Percentiles rank a stretch among this genome's conserved stretches.
Conservation (phyloP, 257 asterid genomes). For the Solanum bulbocastanum region DNA sequence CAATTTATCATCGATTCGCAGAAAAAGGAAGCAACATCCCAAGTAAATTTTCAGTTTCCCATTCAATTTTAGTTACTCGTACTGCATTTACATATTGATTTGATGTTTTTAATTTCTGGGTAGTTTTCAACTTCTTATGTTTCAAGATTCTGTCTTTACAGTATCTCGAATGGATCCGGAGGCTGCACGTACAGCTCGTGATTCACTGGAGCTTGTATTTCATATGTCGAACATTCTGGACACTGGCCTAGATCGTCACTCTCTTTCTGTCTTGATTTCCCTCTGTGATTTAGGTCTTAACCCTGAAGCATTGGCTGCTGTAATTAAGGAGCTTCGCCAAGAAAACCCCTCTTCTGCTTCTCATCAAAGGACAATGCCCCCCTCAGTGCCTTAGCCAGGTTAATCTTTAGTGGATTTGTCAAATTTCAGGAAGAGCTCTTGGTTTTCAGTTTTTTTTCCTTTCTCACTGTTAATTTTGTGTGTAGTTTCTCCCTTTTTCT, state of each 20-base stretch:
- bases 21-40: not conserved
- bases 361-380: not conserved
- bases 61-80: not conserved
- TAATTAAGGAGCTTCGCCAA: conserved; percentile 62
- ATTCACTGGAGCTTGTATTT: conserved; percentile 61
- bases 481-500: not conserved
- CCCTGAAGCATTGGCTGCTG: conserved; percentile 73
- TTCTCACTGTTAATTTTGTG: not conserved
- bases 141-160: not conserved
- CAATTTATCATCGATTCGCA: not conserved
- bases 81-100: not conserved
- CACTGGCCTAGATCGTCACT: conserved; percentile 81
- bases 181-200: conserved; percentile 67
- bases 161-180: conserved; percentile 43
- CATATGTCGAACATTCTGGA: conserved; percentile 82
- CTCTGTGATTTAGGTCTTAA: conserved; percentile 71
- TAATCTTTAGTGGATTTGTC: not conserved
- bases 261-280: conserved; percentile 61
- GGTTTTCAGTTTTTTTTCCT: not conserved
- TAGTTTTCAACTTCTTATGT: not conserved
- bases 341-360: conserved; percentile 17
- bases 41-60: not conserved
- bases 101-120: not conserved
- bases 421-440: not conserved
- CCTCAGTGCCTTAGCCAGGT: not conserved